These are phyloP conservation scores for Hamigera avellanea DNA, from an alignment of 495 filamentous ascomycete genomes.

Conservation along the genomic window DNA sequence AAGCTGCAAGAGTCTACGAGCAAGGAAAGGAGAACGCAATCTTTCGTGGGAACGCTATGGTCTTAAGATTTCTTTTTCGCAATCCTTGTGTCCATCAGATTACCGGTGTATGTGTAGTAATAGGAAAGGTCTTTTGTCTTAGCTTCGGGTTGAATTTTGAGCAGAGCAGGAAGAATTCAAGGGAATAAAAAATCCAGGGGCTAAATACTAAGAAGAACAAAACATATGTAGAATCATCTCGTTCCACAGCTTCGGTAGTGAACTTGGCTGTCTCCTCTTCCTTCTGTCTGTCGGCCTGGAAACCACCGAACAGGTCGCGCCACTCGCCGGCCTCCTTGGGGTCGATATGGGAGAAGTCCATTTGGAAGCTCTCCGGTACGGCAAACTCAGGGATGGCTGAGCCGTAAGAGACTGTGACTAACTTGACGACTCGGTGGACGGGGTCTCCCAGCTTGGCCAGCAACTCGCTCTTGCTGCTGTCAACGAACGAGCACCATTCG, in stretches of 20 bases:
- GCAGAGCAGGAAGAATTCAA: too few species aligned
- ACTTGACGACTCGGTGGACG: slow-evolving; percentile 87
- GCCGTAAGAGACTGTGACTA: slow-evolving; percentile 64
- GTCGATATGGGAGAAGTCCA: slow-evolving; percentile 75
- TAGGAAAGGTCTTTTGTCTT: too few species aligned
- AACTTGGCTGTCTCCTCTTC: slow-evolving; percentile 54
- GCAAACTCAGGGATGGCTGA: slow-evolving; percentile 58
- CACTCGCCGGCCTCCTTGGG: slow-evolving; percentile 73
- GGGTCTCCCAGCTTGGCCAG: slow-evolving; percentile 90
- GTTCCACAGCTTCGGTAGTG: slow-evolving; percentile 39
- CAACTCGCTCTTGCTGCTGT: slow-evolving; percentile 80
- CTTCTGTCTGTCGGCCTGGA: slow-evolving; percentile 49
- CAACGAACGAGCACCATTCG: slow-evolving; percentile 75
- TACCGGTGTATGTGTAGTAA: too few species aligned
- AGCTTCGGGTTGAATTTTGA: too few species aligned
- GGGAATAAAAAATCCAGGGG: too few species aligned
- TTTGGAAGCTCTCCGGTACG: slow-evolving; percentile 31
- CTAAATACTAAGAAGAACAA: too few species aligned
- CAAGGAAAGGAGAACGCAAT: too few species aligned
- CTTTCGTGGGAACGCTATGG: too few species aligned
- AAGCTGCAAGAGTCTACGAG: too few species aligned
- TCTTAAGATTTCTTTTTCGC: too few species aligned
- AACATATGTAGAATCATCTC: too few species aligned
- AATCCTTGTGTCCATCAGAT: too few species aligned
- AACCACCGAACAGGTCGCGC: slow-evolving; percentile 70